Base-by-base conservation (phyloP, 441 rosid species). In the Populus hybrid region DNA sequence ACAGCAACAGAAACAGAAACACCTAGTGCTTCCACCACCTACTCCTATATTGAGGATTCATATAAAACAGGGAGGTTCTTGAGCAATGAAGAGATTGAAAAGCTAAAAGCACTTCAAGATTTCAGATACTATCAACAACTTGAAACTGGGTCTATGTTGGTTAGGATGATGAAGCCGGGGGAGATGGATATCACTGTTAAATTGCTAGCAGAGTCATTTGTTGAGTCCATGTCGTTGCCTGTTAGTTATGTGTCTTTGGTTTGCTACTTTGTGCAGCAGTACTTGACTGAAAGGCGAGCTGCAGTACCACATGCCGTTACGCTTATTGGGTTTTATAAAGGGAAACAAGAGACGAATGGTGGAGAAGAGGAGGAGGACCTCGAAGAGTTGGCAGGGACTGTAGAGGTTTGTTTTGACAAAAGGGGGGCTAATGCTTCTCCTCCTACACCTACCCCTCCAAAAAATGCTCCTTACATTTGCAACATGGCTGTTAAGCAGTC, bases 281-380 rank as follows among this genome's bases (percentile, higher is more conserved):
- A 93, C 83, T 70, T 95, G 91, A 82, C 86, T 12, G 96, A 93
- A 91, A 87, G 97, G 83, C 86, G 93, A 78, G 82, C 83, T 50
- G 83, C 64, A 80, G 76, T 95, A 88, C 98, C 99, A 0, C 90
- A 93, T 85, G 95, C 94, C 23, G 98, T 86, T 31, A 93, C 98
- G 0, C 91, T 95, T 59, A 77, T 92, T 78, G 97, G 93, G 40
- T 93, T 91, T 82, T 93, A 79, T 63, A 85, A 82, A 80, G 86
- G 80, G 42, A 84, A 77, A 80, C 87, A 61, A 31, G 86, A 72
- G 86, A 64, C 18, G 82, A n/a, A 9, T 85, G 79, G 20, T 91
- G 69, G 72, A 20, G 87, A 75, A 61, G 75, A 71, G 3, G 72
- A 78, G 23, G 79, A 68, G 21, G 73, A 70, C 4, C 68, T 64